A percentile compares a stretch with the other conserved stretches of the same genome.
Evolutionary conservation across 768 basidiomycete genomes (phyloP).

Genomic region (Boletus patriciae): DNA sequence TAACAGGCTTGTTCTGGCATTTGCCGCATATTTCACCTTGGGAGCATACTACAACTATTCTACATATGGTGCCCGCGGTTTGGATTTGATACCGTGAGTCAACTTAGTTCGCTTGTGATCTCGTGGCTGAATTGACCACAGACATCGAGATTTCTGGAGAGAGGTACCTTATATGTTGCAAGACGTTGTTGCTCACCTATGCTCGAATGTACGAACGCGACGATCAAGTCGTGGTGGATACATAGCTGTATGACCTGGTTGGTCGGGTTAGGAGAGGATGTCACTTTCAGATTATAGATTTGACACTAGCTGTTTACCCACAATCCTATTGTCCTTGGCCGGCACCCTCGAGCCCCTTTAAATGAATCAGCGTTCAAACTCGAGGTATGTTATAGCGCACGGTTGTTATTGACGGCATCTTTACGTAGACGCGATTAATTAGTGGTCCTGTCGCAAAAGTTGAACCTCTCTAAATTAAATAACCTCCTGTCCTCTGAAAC

Average conservation of each 20-base stretch:
- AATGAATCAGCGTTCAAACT: not conserved
- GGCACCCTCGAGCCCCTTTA: not conserved
- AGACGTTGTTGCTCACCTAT: conserved; percentile 76
- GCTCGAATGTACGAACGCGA: conserved; percentile 68
- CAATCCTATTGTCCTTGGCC: not conserved
- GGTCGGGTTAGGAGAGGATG: not conserved
- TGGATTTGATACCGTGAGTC: conserved; percentile 81
- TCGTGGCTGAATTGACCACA: conserved; percentile 28
- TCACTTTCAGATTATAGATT: conserved; percentile 7
- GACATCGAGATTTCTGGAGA: conserved; percentile 88
- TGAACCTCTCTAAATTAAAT: conserved; percentile 21
- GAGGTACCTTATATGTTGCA: conserved; percentile 85
- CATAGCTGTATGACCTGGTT: conserved; percentile 58
- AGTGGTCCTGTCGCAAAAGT: conserved; percentile 10
- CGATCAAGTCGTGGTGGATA: conserved; percentile 70
- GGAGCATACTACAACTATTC: conserved; percentile 90
- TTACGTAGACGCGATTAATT: conserved; percentile 18
- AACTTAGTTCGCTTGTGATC: conserved; percentile 4
- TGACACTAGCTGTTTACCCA: conserved; percentile 9
- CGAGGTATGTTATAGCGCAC: not conserved
- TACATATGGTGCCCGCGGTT: conserved; percentile 80
- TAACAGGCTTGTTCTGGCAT: conserved; percentile 48
- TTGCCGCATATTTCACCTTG: conserved; percentile 68
- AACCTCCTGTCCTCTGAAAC: conserved; percentile 23
- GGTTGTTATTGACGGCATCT: not conserved